Percentiles rank a stretch among this genome's conserved stretches.
Conservation (phyloP, 768 basidiomycete species). For the Leccinum obscurum region DNA sequence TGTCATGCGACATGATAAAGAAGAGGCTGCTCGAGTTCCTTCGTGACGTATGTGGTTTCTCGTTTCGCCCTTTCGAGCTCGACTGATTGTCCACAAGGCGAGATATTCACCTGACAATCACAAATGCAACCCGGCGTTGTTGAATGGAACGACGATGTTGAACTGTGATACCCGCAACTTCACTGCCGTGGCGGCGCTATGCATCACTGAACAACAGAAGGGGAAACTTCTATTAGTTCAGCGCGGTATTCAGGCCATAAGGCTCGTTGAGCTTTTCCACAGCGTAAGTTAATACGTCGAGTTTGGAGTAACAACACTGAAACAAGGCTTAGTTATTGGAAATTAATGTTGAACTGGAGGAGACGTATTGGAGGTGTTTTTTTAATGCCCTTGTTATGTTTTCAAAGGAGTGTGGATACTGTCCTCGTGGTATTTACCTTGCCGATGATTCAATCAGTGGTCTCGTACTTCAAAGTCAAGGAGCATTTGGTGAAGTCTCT, state of each 20-base stretch:
- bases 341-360: slow-evolving; percentile 11
- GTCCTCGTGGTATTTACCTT: slow-evolving; percentile 18
- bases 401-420: slow-evolving; percentile 19
- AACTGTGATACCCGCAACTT: slow-evolving; percentile 23
- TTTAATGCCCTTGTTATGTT: slow-evolving; percentile 23
- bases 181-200: slow-evolving; percentile 14
- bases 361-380: slow-evolving; percentile 19
- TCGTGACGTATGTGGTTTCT: slow-evolving; percentile 11
- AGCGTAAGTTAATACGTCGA: slow-evolving; percentile 13
- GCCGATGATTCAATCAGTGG: slow-evolving; percentile 7
- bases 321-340: slow-evolving; percentile 22
- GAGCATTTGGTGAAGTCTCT: slow-evolving; percentile 26
- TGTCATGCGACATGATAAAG: slow-evolving; percentile 15
- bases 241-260: neutral
- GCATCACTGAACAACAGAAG: slow-evolving; percentile 10
- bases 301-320: slow-evolving; percentile 1
- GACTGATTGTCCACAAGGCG: slow-evolving; percentile 17
- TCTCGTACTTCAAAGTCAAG: slow-evolving; percentile 5
- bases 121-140: slow-evolving; percentile 25
- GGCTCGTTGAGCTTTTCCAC: slow-evolving; percentile 28
- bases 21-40: slow-evolving; percentile 18
- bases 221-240: slow-evolving; percentile 3
- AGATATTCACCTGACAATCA: slow-evolving; percentile 12
- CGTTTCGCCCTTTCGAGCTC: neutral
- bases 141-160: slow-evolving; percentile 18